Conservation (phyloP, 2,329 filamentous ascomycete genomes). For the Raffaelea albimanens region DNA sequence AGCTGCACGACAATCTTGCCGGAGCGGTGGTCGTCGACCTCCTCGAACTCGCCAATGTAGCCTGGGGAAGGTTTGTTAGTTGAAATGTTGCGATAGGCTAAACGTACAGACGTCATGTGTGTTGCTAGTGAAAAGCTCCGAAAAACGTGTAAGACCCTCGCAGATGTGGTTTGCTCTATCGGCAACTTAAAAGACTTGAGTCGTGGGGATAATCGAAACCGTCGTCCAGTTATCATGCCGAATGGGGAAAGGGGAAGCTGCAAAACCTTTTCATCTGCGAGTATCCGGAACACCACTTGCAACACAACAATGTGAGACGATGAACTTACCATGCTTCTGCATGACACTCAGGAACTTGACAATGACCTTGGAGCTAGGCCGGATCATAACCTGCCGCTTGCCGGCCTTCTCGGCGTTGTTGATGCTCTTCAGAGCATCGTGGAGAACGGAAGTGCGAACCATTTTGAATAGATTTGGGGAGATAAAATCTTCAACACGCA, state of each 20-base stretch:
- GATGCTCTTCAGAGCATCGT: constrained; percentile 98
- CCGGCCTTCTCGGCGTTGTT: constrained; percentile 99
- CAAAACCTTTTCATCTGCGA: constrained; percentile 1
- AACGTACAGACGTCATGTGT: constrained; percentile 80
- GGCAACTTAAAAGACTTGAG: constrained; percentile 99
- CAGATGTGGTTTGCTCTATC: constrained; percentile 73
- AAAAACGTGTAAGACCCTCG: constrained; percentile 96
- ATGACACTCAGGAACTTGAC: constrained; percentile 98
- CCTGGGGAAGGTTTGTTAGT: constrained; percentile 42
- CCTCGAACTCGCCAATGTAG: constrained; percentile 99
- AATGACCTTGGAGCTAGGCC: constrained; percentile 98
- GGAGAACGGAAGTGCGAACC: constrained; percentile 98
- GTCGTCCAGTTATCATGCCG: constrained; percentile 99
- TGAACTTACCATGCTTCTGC: constrained; percentile 98
- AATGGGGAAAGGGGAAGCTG: constrained; percentile 31
- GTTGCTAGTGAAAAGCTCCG: constrained; percentile 36
- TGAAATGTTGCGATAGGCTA: constrained; percentile 80
- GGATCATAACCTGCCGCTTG: constrained; percentile 98
- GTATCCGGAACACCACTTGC: background rate
- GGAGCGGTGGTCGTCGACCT: constrained; percentile 98
- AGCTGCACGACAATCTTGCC: constrained; percentile 99
- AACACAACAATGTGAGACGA: constrained; percentile 1
- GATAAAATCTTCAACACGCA: constrained; percentile 23
- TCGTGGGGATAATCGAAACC: constrained; percentile 73
- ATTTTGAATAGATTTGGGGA: constrained; percentile 82